These are phyloP conservation scores for Podaxis rugospora DNA, from an alignment of 768 basidiomycete species.

Conservation along the genomic window DNA sequence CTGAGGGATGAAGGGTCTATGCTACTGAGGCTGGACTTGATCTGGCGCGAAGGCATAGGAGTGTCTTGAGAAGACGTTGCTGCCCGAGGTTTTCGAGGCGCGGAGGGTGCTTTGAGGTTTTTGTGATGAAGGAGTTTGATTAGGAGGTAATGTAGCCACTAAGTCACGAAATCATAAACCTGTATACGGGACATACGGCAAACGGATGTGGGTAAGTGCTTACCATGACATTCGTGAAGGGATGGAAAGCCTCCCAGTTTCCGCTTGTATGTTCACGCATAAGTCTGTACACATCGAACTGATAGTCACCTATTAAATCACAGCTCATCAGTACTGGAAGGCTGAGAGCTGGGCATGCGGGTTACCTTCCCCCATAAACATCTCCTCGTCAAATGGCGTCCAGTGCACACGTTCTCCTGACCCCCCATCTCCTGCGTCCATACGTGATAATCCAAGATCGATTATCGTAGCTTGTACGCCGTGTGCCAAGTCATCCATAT, in stretches of 20 bases:
- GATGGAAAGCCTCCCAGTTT: slow-evolving; percentile 74
- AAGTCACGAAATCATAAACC: slow-evolving; percentile 7
- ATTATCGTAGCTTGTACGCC: slow-evolving; percentile 85
- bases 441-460: slow-evolving; percentile 90
- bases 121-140: slow-evolving; percentile 70
- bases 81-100: slow-evolving; percentile 40
- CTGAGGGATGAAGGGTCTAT: background rate
- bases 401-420: slow-evolving; percentile 53
- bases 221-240: slow-evolving; percentile 90
- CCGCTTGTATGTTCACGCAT: slow-evolving; percentile 64
- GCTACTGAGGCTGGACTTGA: too few species aligned
- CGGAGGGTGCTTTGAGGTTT: slow-evolving; percentile 52
- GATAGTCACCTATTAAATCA: slow-evolving; percentile 65
- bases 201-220: slow-evolving; percentile 17
- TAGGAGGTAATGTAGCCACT: slow-evolving; percentile 92
- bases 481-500: slow-evolving; percentile 63
- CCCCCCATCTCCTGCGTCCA: slow-evolving; percentile 52
- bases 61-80: slow-evolving; percentile 23
- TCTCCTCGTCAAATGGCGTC: slow-evolving; percentile 82
- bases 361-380: slow-evolving; percentile 88
- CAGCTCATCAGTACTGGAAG: background rate
- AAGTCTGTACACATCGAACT: slow-evolving; percentile 91
- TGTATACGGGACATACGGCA: background rate
- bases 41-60: background rate
- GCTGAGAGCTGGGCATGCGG: background rate